Evolutionary conservation across 2,329 filamentous ascomycete genomes (phyloP), one percentile per base, ranked within the genome.

Genomic region (Claviceps paspali): DNA sequence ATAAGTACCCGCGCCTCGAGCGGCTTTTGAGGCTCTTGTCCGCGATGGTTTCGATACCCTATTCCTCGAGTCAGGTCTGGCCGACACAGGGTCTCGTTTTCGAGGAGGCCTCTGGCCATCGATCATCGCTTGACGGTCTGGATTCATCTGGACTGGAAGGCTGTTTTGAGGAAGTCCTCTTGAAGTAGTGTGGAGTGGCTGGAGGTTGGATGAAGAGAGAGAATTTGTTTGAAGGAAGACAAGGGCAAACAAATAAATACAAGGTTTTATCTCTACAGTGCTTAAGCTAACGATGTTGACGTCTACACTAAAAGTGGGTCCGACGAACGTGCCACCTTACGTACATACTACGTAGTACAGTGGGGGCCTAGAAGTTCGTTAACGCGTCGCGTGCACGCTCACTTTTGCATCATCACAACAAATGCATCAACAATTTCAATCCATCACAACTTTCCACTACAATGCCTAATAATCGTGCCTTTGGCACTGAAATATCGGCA

Each of bases 21-120:
- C 44, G 17, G 49, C 41, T 38, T 49, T 50, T 24, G 49, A 42
- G 15, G 49, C 47, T 37, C 43, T 53, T 35, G 50, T 52, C 40
- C 56, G 52, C 12, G 57, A 45, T 14, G 65, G 56, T 51, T 79
- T 78, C 38, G 67, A 65, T 47, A 79, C 63, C 47, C 75, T 70
- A 38, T 56, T 69, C 48, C 60, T 66, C 36, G 63, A 53, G 52
- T 78, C 72, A 47, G 63, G 60, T 47, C 71, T 65, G 6, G 73
- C 71, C 29, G 65, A 66, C 23, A 67, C 70, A 42, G 73, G 60
- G 47, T 75, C 65, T 49, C 65, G 61, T 36, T 56, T 52, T 40
- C 52, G 53, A 41, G 51, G 48, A 18, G 68, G 65, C 45, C 60
- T 60, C 44, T 56, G 53, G 32, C 63, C 64, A 38, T 60, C 50